Evolutionary conservation across 2,329 filamentous ascomycete genomes (phyloP).

Genomic region (Blumeriella jaapii): DNA sequence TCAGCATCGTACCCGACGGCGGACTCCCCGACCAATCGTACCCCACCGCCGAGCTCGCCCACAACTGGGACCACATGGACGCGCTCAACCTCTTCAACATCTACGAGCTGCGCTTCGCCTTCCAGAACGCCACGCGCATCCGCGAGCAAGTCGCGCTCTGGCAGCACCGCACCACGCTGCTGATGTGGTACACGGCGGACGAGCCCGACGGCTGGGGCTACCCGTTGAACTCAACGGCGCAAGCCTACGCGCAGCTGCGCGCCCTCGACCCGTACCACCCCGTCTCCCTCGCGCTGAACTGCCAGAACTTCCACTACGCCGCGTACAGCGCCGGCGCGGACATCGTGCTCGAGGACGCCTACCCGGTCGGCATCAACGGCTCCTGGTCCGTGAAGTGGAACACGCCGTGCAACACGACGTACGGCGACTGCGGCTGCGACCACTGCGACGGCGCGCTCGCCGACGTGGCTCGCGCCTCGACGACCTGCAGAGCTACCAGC

Average conservation of each 20-base stretch:
- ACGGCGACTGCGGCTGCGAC: conserved; percentile 42
- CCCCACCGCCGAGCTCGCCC: conserved; percentile 27
- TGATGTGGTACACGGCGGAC: conserved; percentile 43
- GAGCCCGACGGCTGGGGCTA: conserved; percentile 33
- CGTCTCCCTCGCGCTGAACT: conserved; percentile 39
- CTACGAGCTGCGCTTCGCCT: conserved; percentile 27
- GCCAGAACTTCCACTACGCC: conserved; percentile 39
- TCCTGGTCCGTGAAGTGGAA: conserved; percentile 33
- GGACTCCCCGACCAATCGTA: conserved; percentile 29
- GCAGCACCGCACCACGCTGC: conserved; percentile 29
- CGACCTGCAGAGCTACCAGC: conserved; percentile 29
- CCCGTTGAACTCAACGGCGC: conserved; percentile 33
- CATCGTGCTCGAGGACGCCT: conserved; percentile 39
- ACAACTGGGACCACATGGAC: conserved; percentile 34
- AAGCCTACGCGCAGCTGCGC: conserved; percentile 34
- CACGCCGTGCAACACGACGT: conserved; percentile 38
- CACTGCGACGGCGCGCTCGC: conserved; percentile 31
- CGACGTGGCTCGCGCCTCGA: conserved; percentile 36
- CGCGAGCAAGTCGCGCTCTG: conserved; percentile 20
- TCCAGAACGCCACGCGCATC: conserved; percentile 29
- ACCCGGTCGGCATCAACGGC: conserved; percentile 37
- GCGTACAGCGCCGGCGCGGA: conserved; percentile 39
- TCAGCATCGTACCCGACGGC: conserved; percentile 31
- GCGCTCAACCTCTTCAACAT: conserved; percentile 34
- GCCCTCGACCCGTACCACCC: conserved; percentile 40